Evolutionary conservation across 345 rosid genomes (phyloP).

Genomic region (Moringa oleifera): DNA sequence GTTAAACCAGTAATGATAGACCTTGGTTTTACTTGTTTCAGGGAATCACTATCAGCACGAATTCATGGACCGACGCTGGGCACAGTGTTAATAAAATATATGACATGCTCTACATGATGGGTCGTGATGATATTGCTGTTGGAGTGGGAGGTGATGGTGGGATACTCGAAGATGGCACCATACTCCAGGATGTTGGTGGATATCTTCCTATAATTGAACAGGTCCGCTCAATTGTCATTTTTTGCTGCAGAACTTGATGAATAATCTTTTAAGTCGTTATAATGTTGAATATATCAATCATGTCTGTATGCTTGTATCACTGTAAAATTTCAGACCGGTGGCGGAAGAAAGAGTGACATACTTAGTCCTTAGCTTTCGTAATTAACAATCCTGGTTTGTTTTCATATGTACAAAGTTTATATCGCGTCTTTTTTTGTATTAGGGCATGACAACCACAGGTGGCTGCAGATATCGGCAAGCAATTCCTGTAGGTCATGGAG

Average conservation of each 20-base stretch:
- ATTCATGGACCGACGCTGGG: conserved; percentile 87
- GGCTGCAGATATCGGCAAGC: conserved; percentile 84
- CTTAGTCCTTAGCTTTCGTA: neutral
- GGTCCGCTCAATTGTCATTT: conserved; percentile 32
- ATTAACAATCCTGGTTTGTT: neutral
- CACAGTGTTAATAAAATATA: conserved; percentile 83
- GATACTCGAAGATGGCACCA: conserved; percentile 56
- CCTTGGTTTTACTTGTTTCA: conserved; percentile 16
- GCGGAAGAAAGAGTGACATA: neutral
- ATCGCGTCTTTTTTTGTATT: neutral
- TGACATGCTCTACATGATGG: conserved; percentile 95
- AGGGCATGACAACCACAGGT: conserved; percentile 75
- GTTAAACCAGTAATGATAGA: too few species aligned
- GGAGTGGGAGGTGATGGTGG: conserved; percentile 97
- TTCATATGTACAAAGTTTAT: too few species aligned
- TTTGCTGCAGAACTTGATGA: too few species aligned
- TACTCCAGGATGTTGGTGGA: conserved; percentile 77
- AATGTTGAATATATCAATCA: too few species aligned
- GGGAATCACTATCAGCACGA: conserved; percentile 69
- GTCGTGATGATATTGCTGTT: conserved; percentile 65
- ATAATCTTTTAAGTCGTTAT: too few species aligned
- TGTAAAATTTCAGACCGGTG: too few species aligned
- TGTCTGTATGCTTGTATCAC: too few species aligned
- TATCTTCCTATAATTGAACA: conserved; percentile 91
- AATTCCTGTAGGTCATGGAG: conserved; percentile 63